Percentiles rank a stretch among this genome's conserved stretches.
phyloP scores from a whole-genome alignment of 2,329 filamentous ascomycete species.

The Monilinia polystroma region DNA sequence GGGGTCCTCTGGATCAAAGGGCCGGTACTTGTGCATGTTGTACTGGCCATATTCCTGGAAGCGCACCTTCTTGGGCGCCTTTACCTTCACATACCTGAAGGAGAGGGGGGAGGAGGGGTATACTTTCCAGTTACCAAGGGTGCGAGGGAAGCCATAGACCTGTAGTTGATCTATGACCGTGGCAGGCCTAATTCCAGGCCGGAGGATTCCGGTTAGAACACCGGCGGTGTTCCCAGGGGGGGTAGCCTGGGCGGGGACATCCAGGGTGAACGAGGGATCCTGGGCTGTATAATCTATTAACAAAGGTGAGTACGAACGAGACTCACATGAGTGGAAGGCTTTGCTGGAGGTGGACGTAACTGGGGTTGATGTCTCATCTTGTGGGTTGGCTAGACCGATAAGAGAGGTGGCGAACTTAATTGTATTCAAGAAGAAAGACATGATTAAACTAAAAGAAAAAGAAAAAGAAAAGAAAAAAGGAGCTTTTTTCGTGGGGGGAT shows the following conservation, averaged over 20 bases:
- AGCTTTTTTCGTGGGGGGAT: not conserved
- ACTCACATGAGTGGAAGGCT: not conserved
- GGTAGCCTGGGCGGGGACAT: not conserved
- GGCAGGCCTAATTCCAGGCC: not conserved
- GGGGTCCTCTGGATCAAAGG: not conserved
- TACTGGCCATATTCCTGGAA: not conserved
- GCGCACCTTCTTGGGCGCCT: not conserved
- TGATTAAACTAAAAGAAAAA: not conserved
- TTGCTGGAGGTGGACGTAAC: constrained; percentile 12
- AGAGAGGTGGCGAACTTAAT: constrained; percentile 1
- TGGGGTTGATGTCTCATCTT: constrained; percentile 2
- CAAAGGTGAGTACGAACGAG: not conserved
- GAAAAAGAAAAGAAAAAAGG: not conserved
- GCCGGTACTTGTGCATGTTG: not conserved
- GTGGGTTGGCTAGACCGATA: constrained; percentile 1
- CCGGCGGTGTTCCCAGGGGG: not conserved
- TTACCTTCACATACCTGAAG: not conserved
- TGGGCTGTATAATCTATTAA: constrained; percentile 1
- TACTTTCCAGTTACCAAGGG: constrained; percentile 6
- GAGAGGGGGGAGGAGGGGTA: not conserved
- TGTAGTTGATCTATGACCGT: not conserved
- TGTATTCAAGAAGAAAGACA: constrained; percentile 5
- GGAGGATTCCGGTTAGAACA: constrained; percentile 3
- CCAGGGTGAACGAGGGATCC: not conserved
- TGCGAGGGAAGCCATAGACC: not conserved